phyloP scores from a whole-genome alignment of 805 yeast genomes.

The Zygosaccharomyces rouxii region DNA sequence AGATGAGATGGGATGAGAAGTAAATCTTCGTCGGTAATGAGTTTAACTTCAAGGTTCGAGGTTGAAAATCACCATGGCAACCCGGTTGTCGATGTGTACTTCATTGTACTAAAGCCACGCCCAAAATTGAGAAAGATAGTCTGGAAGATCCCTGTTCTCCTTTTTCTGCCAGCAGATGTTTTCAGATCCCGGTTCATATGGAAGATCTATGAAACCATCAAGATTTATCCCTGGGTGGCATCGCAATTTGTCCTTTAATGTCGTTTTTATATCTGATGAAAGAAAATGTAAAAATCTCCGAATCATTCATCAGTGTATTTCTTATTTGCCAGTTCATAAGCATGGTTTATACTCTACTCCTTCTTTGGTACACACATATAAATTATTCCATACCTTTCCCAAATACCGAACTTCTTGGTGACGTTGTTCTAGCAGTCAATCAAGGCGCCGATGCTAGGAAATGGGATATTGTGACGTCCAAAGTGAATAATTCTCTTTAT shows the following conservation, averaged over 20 bases:
- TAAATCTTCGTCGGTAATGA: not conserved
- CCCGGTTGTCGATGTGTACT: not conserved
- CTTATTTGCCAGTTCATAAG: not conserved
- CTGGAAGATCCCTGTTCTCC: not conserved
- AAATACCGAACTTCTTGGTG: not conserved
- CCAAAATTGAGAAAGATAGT: no score
- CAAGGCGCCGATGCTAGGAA: not conserved
- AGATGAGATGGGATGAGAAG: not conserved
- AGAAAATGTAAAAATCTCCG: not conserved
- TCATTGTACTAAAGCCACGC: no score
- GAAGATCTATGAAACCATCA: not conserved
- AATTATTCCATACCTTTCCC: not conserved
- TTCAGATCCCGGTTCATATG: not conserved
- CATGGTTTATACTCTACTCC: no score
- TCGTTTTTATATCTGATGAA: not conserved
- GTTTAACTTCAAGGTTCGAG: not conserved
- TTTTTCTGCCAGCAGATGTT: not conserved
- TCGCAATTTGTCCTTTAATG: not conserved
- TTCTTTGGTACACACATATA: not conserved
- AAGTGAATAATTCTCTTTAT: not conserved
- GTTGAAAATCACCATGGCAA: not conserved
- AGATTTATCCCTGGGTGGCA: not conserved
- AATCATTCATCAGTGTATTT: not conserved
- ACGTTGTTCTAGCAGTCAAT: not conserved
- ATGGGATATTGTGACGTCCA: constrained; percentile 1